Conservation (phyloP, 441 rosid genomes). For the Aleurites moluccanus region DNA sequence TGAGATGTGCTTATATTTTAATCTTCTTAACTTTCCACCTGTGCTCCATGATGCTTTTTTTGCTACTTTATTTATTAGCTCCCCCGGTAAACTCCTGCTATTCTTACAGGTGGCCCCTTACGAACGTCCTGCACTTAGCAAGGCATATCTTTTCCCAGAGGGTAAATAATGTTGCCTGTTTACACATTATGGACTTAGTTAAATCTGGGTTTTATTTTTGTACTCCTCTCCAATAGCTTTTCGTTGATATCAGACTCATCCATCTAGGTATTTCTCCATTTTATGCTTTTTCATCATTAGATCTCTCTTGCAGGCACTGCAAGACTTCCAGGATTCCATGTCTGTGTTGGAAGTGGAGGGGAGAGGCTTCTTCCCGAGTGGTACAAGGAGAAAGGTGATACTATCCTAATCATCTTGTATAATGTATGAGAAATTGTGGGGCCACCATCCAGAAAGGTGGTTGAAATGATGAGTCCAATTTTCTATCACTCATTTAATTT, state of each 20-base stretch:
- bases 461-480: slow-evolving; percentile 2
- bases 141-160: slow-evolving; percentile 89
- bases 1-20: neutral
- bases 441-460: neutral
- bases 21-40: neutral
- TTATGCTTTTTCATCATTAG: neutral
- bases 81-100: slow-evolving; percentile 11
- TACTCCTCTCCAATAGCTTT: neutral
- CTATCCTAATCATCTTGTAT: slow-evolving; percentile 1
- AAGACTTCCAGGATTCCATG: slow-evolving; percentile 95
- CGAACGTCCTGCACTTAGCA: slow-evolving; percentile 99
- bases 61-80: neutral
- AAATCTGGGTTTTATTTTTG: neutral
- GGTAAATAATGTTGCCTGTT: slow-evolving; percentile 41
- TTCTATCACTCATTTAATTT: neutral
- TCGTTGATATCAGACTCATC: neutral
- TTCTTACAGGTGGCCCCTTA: slow-evolving; percentile 88
- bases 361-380: slow-evolving; percentile 89
- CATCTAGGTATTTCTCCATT: neutral
- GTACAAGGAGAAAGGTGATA: slow-evolving; percentile 82
- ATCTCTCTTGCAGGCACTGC: slow-evolving; percentile 61
- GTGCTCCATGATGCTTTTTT: slow-evolving; percentile 2
- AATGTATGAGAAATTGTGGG: neutral
- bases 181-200: slow-evolving; percentile 1
- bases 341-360: slow-evolving; percentile 97